Conservation (phyloP, 1,284 basidiomycete genomes). For the Naganishia cerealis region DNA sequence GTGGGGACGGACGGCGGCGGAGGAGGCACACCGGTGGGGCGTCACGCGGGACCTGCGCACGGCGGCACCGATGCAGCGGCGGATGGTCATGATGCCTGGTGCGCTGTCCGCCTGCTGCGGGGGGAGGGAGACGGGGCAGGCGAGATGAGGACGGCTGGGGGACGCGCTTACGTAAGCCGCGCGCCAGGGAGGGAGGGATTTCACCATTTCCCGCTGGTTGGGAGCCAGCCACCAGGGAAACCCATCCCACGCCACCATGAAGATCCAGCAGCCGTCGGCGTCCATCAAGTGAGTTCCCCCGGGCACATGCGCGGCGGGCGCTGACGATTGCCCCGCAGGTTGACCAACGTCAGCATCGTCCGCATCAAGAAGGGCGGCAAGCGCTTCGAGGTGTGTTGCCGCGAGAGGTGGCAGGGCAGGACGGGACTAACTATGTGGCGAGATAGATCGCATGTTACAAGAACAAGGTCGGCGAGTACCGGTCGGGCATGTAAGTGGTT, state of each 20-base stretch:
- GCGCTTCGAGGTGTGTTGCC: slow-evolving; percentile 79
- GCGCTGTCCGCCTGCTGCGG: no score
- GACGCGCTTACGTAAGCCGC: no score
- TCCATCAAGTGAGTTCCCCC: slow-evolving; percentile 69
- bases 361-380: slow-evolving; percentile 95
- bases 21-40: background rate
- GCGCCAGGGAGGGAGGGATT: no score
- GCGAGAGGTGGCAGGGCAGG: background rate
- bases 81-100: no score
- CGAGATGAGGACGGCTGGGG: no score
- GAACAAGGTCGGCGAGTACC: slow-evolving; percentile 97
- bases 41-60: no score
- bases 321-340: slow-evolving; percentile 56
- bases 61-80: no score
- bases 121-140: no score
- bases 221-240: no score
- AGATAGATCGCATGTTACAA: slow-evolving; percentile 93
- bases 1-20: background rate
- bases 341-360: slow-evolving; percentile 95
- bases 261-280: slow-evolving; percentile 77
- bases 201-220: no score
- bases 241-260: no score
- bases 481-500: slow-evolving; percentile 75
- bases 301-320: slow-evolving; percentile 26
- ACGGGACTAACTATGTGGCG: background rate